Base-by-base conservation (phyloP, 805 yeast genomes). In the Candida coquimbonensis region DNA sequence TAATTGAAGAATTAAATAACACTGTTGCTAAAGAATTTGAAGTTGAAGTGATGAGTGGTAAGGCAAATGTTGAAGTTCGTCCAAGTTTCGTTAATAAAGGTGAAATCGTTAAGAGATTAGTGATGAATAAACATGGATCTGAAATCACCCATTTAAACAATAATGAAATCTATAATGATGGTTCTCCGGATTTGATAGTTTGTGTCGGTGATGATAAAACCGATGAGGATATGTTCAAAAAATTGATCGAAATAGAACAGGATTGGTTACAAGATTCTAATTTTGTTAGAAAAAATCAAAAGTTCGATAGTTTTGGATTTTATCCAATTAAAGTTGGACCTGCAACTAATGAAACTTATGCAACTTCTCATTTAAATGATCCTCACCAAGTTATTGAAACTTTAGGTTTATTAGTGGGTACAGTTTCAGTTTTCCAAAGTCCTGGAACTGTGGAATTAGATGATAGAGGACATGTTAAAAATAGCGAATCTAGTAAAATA, bases 141-240 rank as follows among this genome's bases (percentile, higher is more conserved):
- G 67, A 74, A 47, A 12, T 31, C 25, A 17, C 9, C 9, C 40
- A 27, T n/a, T 16, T n/a, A 12, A 17, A 31, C 12, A 8, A 19
- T 19, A 9, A 19, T 31, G 34, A 39, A 11, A 12, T 65, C 16
- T 53, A 60, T 12, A 50, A 66, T 14, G 74, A 72, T 1, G 72
- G 75, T 43, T 68, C 79, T 44, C 93, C 96, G 0, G 96, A 87
- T 57, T 91, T 93, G 60, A 78, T 86, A 36, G 65, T 91, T 45
- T 93, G 98, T 67, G 66, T 88, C 38, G 99, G 99, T 43, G 99
- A 93, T 64, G 99, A 93, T 63, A 74, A 83, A 37, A 93, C 99
- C 0, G 99, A 93, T 64, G 99, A 93, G 64, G 99, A 93, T 60
- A 93, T 93, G 99, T 93, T 93, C 64, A 74, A 71, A 48, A 83